These are phyloP conservation scores for Myxozyma nipponensis DNA, from an alignment of 805 yeast species.

Conservation along the genomic window DNA sequence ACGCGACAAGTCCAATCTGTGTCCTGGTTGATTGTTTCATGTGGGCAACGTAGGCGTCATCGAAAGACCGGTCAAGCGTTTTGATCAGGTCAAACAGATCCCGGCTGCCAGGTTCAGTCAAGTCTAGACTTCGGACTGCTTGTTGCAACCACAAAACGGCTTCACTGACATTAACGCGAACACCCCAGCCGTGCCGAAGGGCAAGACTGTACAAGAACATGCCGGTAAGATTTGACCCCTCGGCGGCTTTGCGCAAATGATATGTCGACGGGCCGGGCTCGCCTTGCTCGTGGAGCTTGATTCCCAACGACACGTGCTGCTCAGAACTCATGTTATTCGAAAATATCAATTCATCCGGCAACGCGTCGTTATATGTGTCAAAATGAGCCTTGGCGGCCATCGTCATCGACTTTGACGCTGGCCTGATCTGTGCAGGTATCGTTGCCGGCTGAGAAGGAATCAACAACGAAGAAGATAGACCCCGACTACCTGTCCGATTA, in stretches of 20 bases:
- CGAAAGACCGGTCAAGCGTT: background rate
- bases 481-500: background rate
- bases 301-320: conserved; percentile 29
- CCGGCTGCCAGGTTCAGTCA: background rate
- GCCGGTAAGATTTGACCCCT: conserved; percentile 58
- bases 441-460: background rate
- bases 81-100: background rate
- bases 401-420: background rate
- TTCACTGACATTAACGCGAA: conserved; percentile 50
- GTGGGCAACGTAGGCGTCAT: background rate
- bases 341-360: conserved; percentile 1
- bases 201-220: conserved; percentile 68
- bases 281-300: conserved; percentile 49
- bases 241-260: conserved; percentile 62
- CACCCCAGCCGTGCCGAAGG: conserved; percentile 65
- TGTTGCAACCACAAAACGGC: conserved; percentile 59
- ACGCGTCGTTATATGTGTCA: background rate
- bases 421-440: background rate
- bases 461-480: too few relatives aligned
- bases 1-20: conserved; percentile 43
- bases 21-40: conserved; percentile 15
- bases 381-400: background rate
- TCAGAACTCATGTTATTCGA: conserved; percentile 4
- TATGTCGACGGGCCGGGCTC: conserved; percentile 65
- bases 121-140: conserved; percentile 39